phyloP scores from a whole-genome alignment of 2,329 filamentous ascomycete species.

The Xylariaceae sp. region DNA sequence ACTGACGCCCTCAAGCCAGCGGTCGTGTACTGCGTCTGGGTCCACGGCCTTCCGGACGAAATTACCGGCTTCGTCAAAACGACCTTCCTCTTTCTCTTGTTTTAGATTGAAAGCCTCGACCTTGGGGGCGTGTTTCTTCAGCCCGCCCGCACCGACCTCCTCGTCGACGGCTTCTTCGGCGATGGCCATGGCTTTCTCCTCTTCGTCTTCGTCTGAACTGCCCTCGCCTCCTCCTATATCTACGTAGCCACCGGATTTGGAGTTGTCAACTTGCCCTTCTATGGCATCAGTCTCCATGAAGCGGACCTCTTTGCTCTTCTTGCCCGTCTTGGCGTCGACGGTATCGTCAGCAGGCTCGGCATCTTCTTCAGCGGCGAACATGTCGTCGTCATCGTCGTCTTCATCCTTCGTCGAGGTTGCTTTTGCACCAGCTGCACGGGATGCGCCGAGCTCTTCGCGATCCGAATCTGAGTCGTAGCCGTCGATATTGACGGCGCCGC shows the following conservation, averaged over 20 bases:
- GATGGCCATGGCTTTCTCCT: slow-evolving; percentile 70
- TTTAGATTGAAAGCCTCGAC: slow-evolving; percentile 96
- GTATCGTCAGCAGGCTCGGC: slow-evolving; percentile 51
- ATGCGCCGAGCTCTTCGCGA: slow-evolving; percentile 58
- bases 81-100: slow-evolving; percentile 83
- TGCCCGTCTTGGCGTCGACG: slow-evolving; percentile 45
- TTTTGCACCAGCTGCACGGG: slow-evolving; percentile 23
- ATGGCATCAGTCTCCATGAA: slow-evolving; percentile 63
- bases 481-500: slow-evolving; percentile 92
- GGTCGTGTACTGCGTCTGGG: slow-evolving; percentile 84
- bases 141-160: slow-evolving; percentile 83
- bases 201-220: slow-evolving; percentile 58
- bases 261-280: slow-evolving; percentile 71
- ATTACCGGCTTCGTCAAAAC: slow-evolving; percentile 88
- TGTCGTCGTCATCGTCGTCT: slow-evolving; percentile 69
- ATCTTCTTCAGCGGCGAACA: slow-evolving; percentile 72
- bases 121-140: slow-evolving; percentile 90
- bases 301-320: slow-evolving; percentile 59
- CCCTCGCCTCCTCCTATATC: slow-evolving; percentile 56
- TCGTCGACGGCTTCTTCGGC: slow-evolving; percentile 76
- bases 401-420: slow-evolving; percentile 34
- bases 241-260: slow-evolving; percentile 71
- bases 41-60: slow-evolving; percentile 86
- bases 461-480: slow-evolving; percentile 94
- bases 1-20: slow-evolving; percentile 86